These are phyloP conservation scores for Cylindrotheca fusiformis DNA, from an alignment of 108 stramenopile genomes.

Conservation along the genomic window DNA sequence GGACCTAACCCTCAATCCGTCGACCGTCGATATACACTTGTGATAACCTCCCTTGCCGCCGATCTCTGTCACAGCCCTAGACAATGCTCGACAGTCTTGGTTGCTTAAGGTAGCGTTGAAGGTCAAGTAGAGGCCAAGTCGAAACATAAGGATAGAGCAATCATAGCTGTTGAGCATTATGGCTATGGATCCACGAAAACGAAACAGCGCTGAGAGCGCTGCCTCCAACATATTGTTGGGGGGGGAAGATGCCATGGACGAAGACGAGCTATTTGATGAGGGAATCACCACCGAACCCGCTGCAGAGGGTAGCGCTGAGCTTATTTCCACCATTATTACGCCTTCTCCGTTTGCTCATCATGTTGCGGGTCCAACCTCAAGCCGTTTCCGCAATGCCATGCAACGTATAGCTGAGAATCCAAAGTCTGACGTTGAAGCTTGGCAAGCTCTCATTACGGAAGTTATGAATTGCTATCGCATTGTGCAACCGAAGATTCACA, in stretches of 20 bases:
- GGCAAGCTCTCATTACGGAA: constrained; percentile 80
- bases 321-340: constrained; percentile 33
- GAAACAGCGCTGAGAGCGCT: too few species aligned
- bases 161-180: not conserved
- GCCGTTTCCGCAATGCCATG: constrained; percentile 80
- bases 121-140: too few species aligned
- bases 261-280: constrained; percentile 36
- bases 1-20: too few species aligned
- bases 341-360: constrained; percentile 83
- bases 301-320: constrained; percentile 12
- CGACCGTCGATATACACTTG: too few species aligned
- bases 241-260: constrained; percentile 46
- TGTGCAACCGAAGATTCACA: constrained; percentile 8
- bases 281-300: constrained; percentile 12
- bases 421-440: constrained; percentile 74
- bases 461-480: constrained; percentile 55
- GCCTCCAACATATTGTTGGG: constrained; percentile 34
- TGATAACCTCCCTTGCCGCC: too few species aligned
- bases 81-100: too few species aligned
- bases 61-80: too few species aligned
- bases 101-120: too few species aligned
- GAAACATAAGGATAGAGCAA: not conserved
- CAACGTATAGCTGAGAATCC: constrained; percentile 64
- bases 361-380: constrained; percentile 60
- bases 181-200: not conserved